A percentile compares a stretch with the other conserved stretches of the same genome.
Conservation (phyloP, 2,329 filamentous ascomycete genomes). For the Xylogone sp. region DNA sequence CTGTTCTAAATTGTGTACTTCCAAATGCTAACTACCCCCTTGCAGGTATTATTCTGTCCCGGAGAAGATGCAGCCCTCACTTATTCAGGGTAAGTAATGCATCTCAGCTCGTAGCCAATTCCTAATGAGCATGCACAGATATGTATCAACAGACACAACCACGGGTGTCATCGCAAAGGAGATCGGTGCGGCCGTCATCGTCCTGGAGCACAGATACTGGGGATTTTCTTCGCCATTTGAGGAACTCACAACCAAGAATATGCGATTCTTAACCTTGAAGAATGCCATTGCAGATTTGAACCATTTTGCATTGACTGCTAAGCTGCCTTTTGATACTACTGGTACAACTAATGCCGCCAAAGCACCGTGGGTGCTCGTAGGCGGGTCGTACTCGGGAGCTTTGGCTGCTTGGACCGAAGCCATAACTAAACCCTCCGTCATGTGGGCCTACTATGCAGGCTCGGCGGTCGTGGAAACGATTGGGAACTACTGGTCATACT, state of each 20-base stretch:
- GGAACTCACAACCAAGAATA: constrained; percentile 43
- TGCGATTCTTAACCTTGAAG: constrained; percentile 48
- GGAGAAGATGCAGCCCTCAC: constrained; percentile 42
- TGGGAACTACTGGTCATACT: constrained; percentile 51
- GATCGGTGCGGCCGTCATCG: constrained; percentile 45
- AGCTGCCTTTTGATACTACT: constrained; percentile 46
- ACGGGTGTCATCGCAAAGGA: constrained; percentile 45
- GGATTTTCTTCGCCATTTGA: constrained; percentile 47
- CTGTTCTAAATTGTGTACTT: background rate
- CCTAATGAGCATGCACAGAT: constrained; percentile 6
- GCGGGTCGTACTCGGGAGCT: constrained; percentile 50
- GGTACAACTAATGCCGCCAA: constrained; percentile 41
- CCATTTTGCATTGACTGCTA: constrained; percentile 46
- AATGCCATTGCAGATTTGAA: constrained; percentile 49
- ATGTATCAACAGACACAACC: constrained; percentile 31
- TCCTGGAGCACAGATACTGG: constrained; percentile 55
- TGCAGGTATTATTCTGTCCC: constrained; percentile 40
- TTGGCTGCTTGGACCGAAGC: constrained; percentile 48
- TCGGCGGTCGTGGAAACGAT: constrained; percentile 48
- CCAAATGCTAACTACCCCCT: constrained; percentile 3
- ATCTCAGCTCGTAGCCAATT: background rate
- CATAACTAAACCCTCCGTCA: constrained; percentile 41
- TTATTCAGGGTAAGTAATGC: constrained; percentile 24
- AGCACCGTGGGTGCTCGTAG: constrained; percentile 48
- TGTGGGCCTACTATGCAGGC: constrained; percentile 52